These are phyloP conservation scores for Petunia axillaris DNA, from an alignment of 257 asterid species.

Conservation along the genomic window DNA sequence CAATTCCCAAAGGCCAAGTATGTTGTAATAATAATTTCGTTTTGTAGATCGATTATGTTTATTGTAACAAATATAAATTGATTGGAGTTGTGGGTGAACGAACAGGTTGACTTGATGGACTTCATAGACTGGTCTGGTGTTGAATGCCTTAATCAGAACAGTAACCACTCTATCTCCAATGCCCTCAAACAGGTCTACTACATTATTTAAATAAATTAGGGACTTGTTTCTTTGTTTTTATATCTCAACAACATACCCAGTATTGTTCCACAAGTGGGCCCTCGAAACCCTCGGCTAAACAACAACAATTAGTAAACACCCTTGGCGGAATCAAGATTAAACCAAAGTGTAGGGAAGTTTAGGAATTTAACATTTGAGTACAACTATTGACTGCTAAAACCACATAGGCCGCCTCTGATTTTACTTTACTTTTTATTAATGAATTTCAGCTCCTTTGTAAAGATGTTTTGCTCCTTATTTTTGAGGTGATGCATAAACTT, in stretches of 20 bases:
- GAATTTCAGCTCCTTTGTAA: background rate
- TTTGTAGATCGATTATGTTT: background rate
- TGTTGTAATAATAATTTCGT: background rate
- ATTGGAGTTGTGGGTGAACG: constrained; percentile 14
- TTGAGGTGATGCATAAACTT: background rate
- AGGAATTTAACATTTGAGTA: background rate
- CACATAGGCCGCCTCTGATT: background rate
- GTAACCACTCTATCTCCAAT: constrained; percentile 54
- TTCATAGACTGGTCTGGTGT: constrained; percentile 82
- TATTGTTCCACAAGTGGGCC: no score
- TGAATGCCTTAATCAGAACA: constrained; percentile 77
- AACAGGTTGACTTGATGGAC: constrained; percentile 75
- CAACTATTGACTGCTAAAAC: background rate
- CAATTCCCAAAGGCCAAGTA: constrained; percentile 62
- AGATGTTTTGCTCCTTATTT: background rate
- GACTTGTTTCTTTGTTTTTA: background rate
- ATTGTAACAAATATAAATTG: background rate
- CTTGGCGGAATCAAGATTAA: no score
- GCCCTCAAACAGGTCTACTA: constrained; percentile 71
- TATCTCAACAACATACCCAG: background rate
- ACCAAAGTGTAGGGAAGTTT: no score
- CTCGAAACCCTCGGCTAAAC: no score
- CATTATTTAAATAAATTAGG: background rate
- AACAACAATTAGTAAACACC: no score
- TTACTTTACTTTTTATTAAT: background rate